Base-by-base conservation (phyloP, 176 grass and related monocot genomes). In the Puya raimondii region DNA sequence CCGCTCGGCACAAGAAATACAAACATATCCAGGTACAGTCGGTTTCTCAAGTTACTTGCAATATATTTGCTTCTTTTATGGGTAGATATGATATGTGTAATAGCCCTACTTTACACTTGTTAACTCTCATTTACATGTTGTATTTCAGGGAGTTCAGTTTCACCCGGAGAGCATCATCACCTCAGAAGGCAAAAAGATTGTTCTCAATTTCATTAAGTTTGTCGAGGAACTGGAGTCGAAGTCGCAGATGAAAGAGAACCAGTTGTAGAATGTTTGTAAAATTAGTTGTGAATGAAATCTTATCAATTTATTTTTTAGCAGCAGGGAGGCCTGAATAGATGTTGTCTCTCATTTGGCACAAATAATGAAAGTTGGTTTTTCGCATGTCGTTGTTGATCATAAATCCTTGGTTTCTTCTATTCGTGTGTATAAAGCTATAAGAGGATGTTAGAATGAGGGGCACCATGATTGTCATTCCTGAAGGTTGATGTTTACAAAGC, bases 101-200 rank as follows among this genome's bases (percentile, higher is more conserved):
- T 12, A 22, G 69, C 51, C 18, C 18, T 59, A 78, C 23, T 58
- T 63, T 47, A 18, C 15, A 17, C 17, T 25, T 49, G 10, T 3
- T 21, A 21, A 13, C 3, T 42, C 42, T 51, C 33, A 23, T 50
- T 70, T 47, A 11, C 48, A 1, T 56, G 26, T 72, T 48, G 49
- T 48, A 9, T 78, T 90, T 81, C 76, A 90, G 91, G 91, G 93
- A 16, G 93, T 96, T 56, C 93, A 96, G 49, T 96, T 96, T 76
- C 86, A 92, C 84, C 93, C 93, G 9, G 93, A 96, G 84, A 96
- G 93, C 6, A 92, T 96, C 50, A 96, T 96, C 53, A 96, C 89
- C 29, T 75, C 76, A 27, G 93, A 96, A 67, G 88, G 93, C 58
- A 96, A 91, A 78, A 80, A 26, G 15, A 90, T 96, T 69, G 80